Evolutionary conservation across 1,284 basidiomycete species (phyloP), one percentile per base, ranked within the genome.

Genomic region (Cryptococcus sp.): DNA sequence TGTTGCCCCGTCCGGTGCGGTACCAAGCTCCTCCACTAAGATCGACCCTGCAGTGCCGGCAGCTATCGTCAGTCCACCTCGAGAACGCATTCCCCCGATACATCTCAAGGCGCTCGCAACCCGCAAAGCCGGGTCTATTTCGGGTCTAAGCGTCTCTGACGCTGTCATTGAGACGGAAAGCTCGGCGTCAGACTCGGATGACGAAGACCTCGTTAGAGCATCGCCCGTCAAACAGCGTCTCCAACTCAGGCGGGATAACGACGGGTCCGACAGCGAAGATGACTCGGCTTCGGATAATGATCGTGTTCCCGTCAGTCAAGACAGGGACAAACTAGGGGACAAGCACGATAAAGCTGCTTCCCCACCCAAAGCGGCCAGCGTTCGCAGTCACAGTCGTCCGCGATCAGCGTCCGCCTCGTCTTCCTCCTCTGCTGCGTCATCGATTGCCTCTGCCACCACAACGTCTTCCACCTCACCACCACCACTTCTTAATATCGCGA

Each of bases 61-160:
- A 22, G 54, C 49, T 15, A 46, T 52, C 11, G 16, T 49, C 17
- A 16, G 41, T 8, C 40, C 35, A 35, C 19, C 38, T 17, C 47
- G 52, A 45, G 49, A 59, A 23, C 57, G 51, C 27, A 56, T 68
- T 1, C 62, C 62, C 5, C 61, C 67, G 3, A 63, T 75, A 3
- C 65, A 67, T 39, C 63, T 61, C 10, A 69, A 66, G 60, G 73
- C 71, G 0, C 54, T 70, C 3, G 58, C 62, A 5, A 47, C 62
- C 11, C 63, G 62, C 20, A 66, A 68, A 22, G 61, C 72, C 0
- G 71, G 71, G 0, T 74, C 73, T 17, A 53, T 65, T 23, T 75
- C 73, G 11, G 69, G 70, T 1, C 57, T 73, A 3, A 76, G 73
- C 58, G 72, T 71, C 16, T 74, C 72, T 17, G 73, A 76, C 52